Evolutionary conservation across 805 yeast genomes (phyloP).

Genomic region (Spathaspora arborariae): DNA sequence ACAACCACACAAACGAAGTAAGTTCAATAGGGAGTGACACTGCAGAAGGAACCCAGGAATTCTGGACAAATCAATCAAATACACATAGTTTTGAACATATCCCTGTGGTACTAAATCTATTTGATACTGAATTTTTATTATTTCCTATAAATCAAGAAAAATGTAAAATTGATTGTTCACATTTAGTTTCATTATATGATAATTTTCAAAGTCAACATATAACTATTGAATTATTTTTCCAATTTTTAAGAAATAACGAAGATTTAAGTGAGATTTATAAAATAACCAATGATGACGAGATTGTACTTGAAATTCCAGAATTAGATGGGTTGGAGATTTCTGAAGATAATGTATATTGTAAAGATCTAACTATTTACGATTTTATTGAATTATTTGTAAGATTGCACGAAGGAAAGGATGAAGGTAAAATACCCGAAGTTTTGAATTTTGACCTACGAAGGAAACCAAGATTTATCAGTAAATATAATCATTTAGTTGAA

Average conservation of each 20-base stretch:
- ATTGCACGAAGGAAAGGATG: slow-evolving; percentile 11
- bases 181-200: slow-evolving; percentile 25
- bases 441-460: slow-evolving; percentile 18
- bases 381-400: slow-evolving; percentile 21
- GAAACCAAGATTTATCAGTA: slow-evolving; percentile 25
- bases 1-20: background rate
- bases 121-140: slow-evolving; percentile 24
- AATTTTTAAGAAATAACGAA: slow-evolving; percentile 21
- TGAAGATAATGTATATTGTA: slow-evolving; percentile 28
- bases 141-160: slow-evolving; percentile 15
- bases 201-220: slow-evolving; percentile 13
- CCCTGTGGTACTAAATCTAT: slow-evolving; percentile 22
- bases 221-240: slow-evolving; percentile 24
- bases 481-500: slow-evolving; percentile 18
- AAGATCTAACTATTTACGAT: slow-evolving; percentile 22
- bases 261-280: slow-evolving; percentile 22
- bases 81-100: background rate
- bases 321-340: slow-evolving; percentile 22
- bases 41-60: background rate
- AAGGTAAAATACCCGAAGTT: slow-evolving; percentile 7
- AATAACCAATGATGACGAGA: slow-evolving; percentile 23
- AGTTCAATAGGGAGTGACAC: background rate
- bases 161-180: slow-evolving; percentile 11
- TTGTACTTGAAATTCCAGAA: slow-evolving; percentile 25
- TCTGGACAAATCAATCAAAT: background rate